Conservation (phyloP, 129 eudicot species). For the Arctium lappa region DNA sequence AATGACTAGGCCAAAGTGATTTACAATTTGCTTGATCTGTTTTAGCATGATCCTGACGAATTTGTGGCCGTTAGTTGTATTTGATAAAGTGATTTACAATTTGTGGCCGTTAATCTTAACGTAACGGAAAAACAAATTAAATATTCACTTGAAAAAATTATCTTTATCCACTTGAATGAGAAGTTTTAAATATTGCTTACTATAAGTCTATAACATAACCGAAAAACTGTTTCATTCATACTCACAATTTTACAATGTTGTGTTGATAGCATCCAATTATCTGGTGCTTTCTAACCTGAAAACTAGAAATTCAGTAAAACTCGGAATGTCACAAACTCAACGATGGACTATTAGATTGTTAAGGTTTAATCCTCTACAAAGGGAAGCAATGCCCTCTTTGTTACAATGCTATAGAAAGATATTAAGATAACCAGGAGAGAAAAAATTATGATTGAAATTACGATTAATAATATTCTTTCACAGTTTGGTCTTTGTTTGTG, state of each 20-base stretch:
- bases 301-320: not conserved
- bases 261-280: not conserved
- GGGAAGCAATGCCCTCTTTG: not conserved
- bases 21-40: not conserved
- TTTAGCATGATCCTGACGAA: not conserved
- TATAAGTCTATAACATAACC: too few relatives aligned
- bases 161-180: not conserved
- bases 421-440: not conserved
- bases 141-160: not conserved
- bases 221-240: not conserved
- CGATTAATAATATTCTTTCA: not conserved
- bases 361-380: not conserved
- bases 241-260: not conserved
- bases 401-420: not conserved
- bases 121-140: not conserved
- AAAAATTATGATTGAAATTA: not conserved
- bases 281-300: not conserved
- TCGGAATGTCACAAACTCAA: not conserved
- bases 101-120: not conserved
- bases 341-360: not conserved
- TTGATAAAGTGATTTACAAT: too few relatives aligned
- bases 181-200: not conserved
- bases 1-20: slow-evolving; percentile 6
- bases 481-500: not conserved
- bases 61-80: not conserved